Conservation (phyloP, 2,329 filamentous ascomycete genomes). For the Nannizziopsis barbatae region DNA sequence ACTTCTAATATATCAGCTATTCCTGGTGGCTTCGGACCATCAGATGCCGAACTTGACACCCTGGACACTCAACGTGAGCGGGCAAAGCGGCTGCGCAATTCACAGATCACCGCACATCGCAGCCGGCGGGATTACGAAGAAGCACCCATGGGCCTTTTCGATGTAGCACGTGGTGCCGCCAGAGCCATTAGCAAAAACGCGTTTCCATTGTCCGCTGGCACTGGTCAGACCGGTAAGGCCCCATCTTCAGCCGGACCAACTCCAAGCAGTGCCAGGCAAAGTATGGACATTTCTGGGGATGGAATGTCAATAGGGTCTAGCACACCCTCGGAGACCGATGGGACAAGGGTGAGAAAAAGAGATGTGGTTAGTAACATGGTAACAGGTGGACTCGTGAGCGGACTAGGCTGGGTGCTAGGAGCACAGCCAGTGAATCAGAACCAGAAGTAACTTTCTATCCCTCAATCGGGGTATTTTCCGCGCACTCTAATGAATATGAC, state of each 20-base stretch:
- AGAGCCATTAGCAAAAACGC: constrained; percentile 39
- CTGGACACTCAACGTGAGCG: constrained; percentile 35
- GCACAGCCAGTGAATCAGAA: constrained; percentile 34
- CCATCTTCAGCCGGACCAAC: constrained; percentile 4
- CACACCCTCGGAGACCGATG: constrained; percentile 21
- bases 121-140: constrained; percentile 27
- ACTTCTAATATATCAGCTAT: constrained; percentile 21
- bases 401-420: constrained; percentile 55
- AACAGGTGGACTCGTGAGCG: constrained; percentile 50
- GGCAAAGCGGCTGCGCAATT: constrained; percentile 25
- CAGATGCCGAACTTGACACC: constrained; percentile 36
- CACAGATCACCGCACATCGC: constrained; percentile 13
- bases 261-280: not conserved
- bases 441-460: not conserved
- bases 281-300: not conserved
- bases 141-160: constrained; percentile 43
- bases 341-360: constrained; percentile 33
- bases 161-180: constrained; percentile 42
- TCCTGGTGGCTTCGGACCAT: constrained; percentile 36
- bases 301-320: constrained; percentile 11
- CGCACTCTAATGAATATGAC: no score
- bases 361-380: constrained; percentile 54
- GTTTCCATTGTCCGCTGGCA: constrained; percentile 30
- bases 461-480: no score
- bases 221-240: constrained; percentile 10